Evolutionary conservation across 2,329 filamentous ascomycete species (phyloP).

Genomic region (Cordyceps cateniannulata): DNA sequence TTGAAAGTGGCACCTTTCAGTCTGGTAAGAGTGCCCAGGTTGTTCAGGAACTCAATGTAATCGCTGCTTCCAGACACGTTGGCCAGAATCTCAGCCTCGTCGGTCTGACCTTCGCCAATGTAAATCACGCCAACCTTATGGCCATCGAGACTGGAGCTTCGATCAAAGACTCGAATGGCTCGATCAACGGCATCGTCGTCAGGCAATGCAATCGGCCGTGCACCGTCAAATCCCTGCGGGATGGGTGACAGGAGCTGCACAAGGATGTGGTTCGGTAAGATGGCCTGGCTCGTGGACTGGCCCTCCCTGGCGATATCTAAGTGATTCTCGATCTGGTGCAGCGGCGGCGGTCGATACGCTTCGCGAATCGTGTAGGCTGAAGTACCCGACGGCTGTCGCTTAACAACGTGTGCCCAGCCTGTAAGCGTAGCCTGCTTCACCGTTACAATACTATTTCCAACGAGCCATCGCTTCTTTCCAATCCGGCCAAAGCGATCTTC

Average conservation of each 20-base stretch:
- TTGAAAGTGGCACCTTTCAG: conserved; percentile 84
- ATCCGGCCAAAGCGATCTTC: conserved; percentile 59
- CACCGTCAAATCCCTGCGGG: conserved; percentile 49
- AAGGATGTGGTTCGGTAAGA: conserved; percentile 68
- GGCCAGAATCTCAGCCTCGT: conserved; percentile 76
- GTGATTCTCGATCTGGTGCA: conserved; percentile 46
- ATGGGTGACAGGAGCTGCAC: conserved; percentile 61
- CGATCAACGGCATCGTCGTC: conserved; percentile 62
- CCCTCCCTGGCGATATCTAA: conserved; percentile 44
- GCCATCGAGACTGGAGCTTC: conserved; percentile 82
- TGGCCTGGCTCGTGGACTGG: conserved; percentile 49
- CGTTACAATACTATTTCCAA: conserved; percentile 68
- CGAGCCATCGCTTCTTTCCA: conserved; percentile 61
- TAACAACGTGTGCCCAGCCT: conserved; percentile 65
- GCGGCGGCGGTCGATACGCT: conserved; percentile 50
- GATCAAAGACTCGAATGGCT: conserved; percentile 76
- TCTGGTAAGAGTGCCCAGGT: conserved; percentile 73
- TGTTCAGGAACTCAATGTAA: conserved; percentile 78
- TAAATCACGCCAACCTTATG: conserved; percentile 96
- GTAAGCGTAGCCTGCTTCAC: conserved; percentile 63
- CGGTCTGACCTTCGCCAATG: conserved; percentile 77
- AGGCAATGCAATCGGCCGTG: conserved; percentile 71
- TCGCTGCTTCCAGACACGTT: conserved; percentile 83
- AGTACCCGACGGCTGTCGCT: conserved; percentile 63
- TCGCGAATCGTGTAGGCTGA: conserved; percentile 54